These are phyloP conservation scores for Murraya paniculata DNA, from an alignment of 345 rosid species.

Conservation along the genomic window DNA sequence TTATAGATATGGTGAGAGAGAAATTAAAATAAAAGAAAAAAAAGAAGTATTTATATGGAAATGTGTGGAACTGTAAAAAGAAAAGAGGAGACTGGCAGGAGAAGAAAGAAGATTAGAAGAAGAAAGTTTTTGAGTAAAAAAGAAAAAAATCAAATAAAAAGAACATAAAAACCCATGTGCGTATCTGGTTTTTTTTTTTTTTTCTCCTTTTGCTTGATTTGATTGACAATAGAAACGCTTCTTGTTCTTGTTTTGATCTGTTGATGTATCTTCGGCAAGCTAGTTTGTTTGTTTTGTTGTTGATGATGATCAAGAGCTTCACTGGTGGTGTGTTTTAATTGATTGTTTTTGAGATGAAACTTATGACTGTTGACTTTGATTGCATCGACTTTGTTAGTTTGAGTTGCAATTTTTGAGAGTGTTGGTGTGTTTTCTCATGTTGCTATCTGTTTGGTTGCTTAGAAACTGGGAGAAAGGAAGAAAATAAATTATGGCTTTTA, in stretches of 20 bases:
- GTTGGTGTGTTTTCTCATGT: neutral
- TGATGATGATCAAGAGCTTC: constrained; percentile 18
- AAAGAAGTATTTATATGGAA: constrained; percentile 17
- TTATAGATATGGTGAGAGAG: neutral
- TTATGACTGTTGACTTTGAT: constrained; percentile 12
- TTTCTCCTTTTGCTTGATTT: neutral
- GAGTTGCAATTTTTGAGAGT: constrained; percentile 1
- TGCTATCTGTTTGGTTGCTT: constrained; percentile 21
- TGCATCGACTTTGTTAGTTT: neutral
- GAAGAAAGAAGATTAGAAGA: constrained; percentile 31
- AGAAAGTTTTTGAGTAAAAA: constrained; percentile 4
- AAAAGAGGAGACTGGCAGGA: neutral
- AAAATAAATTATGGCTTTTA: neutral
- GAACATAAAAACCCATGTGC: neutral
- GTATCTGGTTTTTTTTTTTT: neutral
- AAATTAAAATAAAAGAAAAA: neutral
- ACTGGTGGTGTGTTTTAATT: constrained; percentile 15
- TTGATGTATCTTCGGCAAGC: neutral
- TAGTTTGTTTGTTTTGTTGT: neutral
- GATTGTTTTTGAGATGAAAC: constrained; percentile 6
- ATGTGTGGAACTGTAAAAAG: constrained; percentile 15
- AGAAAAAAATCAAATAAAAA: too few relatives aligned
- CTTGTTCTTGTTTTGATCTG: constrained; percentile 13
- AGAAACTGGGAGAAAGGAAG: constrained; percentile 5
- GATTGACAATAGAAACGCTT: neutral